These are phyloP conservation scores for Paracoccidioides brasiliensis DNA, from an alignment of 2,329 filamentous ascomycete genomes.

Conservation along the genomic window DNA sequence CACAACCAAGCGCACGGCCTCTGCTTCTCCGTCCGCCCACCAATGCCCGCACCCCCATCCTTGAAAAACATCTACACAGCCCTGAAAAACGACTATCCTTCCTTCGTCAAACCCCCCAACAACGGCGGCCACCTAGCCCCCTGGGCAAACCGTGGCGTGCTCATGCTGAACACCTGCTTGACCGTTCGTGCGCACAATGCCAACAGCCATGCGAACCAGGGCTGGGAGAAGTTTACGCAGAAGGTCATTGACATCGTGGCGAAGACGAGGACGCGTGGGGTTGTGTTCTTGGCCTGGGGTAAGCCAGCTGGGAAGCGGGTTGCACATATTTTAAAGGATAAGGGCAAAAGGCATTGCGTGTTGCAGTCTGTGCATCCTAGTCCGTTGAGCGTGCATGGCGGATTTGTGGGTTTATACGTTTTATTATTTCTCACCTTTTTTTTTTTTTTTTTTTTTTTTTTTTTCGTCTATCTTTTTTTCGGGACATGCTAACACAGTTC, in stretches of 20 bases:
- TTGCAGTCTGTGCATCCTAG: slow-evolving; percentile 83
- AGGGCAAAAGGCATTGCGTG: slow-evolving; percentile 59
- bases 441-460: neutral
- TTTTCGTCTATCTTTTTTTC: neutral
- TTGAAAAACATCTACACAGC: slow-evolving; percentile 88
- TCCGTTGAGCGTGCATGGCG: slow-evolving; percentile 69
- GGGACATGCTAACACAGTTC: neutral
- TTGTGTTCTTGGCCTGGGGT: slow-evolving; percentile 95
- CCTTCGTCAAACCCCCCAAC: slow-evolving; percentile 61
- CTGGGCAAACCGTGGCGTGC: slow-evolving; percentile 86
- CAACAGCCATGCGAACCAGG: slow-evolving; percentile 70
- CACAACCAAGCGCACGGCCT: slow-evolving; percentile 90
- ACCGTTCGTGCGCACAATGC: slow-evolving; percentile 84
- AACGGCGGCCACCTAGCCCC: slow-evolving; percentile 73
- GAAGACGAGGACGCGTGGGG: slow-evolving; percentile 60
- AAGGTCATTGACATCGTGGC: slow-evolving; percentile 80
- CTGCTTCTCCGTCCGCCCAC: slow-evolving; percentile 85
- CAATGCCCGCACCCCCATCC: slow-evolving; percentile 76
- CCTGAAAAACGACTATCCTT: slow-evolving; percentile 76
- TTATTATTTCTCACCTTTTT: neutral
- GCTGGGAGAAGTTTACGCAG: slow-evolving; percentile 91
- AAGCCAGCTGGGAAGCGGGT: slow-evolving; percentile 70
- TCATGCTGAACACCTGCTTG: slow-evolving; percentile 87
- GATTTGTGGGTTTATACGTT: slow-evolving; percentile 47
- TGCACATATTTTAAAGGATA: slow-evolving; percentile 54